Evolutionary conservation across 2,329 filamentous ascomycete genomes (phyloP).

Genomic region (Pseudogymnoascus destructans): DNA sequence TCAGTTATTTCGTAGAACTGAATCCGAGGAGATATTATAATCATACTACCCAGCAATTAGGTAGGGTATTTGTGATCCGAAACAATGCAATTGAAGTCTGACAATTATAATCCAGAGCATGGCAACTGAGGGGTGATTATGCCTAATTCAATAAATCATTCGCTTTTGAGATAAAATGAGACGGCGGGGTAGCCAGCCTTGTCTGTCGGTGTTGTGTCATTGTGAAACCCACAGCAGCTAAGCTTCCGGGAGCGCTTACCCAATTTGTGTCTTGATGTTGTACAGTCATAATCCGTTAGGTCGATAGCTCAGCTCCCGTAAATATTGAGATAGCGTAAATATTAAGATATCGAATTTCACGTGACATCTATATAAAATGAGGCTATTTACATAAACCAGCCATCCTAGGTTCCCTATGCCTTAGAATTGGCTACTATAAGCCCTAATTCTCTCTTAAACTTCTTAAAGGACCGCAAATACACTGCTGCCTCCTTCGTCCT

Average conservation of each 20-base stretch:
- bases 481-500: too few relatives aligned
- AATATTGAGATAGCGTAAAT: too few relatives aligned
- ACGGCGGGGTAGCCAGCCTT: not conserved
- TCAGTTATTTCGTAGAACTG: constrained; percentile 58
- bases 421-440: too few relatives aligned
- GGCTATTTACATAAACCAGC: too few relatives aligned
- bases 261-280: not conserved
- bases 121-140: not conserved
- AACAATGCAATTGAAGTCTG: not conserved
- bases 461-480: too few relatives aligned
- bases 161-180: not conserved
- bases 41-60: constrained; percentile 27
- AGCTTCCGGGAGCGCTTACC: constrained; percentile 5
- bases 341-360: too few relatives aligned
- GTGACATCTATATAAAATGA: too few relatives aligned
- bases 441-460: too few relatives aligned
- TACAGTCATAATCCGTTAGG: too few relatives aligned
- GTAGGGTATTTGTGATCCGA: not conserved
- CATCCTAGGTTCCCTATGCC: too few relatives aligned
- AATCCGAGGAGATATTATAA: constrained; percentile 41
- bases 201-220: not conserved
- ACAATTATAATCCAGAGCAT: not conserved
- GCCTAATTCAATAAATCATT: not conserved
- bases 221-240: not conserved
- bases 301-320: too few relatives aligned